Evolutionary conservation across 495 filamentous ascomycete species (phyloP).

Genomic region (Hypoxylon fuscum): DNA sequence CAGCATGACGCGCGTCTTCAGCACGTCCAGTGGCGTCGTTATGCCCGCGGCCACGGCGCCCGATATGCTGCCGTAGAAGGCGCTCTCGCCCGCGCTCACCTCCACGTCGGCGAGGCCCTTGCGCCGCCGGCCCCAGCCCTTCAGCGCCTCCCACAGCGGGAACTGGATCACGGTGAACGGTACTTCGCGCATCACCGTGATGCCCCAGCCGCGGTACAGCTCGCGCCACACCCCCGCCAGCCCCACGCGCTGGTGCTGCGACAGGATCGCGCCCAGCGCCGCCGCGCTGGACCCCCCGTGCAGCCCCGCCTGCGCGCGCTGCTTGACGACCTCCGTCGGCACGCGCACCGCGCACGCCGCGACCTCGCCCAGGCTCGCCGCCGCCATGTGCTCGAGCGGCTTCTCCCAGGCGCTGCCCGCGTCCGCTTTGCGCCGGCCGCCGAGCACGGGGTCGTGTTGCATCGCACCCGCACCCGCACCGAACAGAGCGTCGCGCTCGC

Average conservation of each 20-base stretch:
- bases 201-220: slow-evolving; percentile 87
- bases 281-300: slow-evolving; percentile 64
- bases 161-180: slow-evolving; percentile 98
- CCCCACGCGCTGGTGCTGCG: slow-evolving; percentile 54
- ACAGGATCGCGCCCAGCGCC: slow-evolving; percentile 76
- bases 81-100: slow-evolving; percentile 80
- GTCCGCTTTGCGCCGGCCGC: background rate
- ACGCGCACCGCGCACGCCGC: slow-evolving; percentile 93
- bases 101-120: slow-evolving; percentile 42
- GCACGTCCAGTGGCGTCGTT: slow-evolving; percentile 93
- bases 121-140: slow-evolving; percentile 60
- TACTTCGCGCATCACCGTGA: slow-evolving; percentile 95
- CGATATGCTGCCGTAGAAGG: slow-evolving; percentile 82
- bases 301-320: slow-evolving; percentile 89
- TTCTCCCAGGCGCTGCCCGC: slow-evolving; percentile 25
- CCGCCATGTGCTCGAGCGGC: slow-evolving; percentile 75
- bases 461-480: slow-evolving; percentile 48
- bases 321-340: slow-evolving; percentile 96
- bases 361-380: slow-evolving; percentile 89
- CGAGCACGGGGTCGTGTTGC: slow-evolving; percentile 15
- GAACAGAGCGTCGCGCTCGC: background rate
- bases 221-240: slow-evolving; percentile 73
- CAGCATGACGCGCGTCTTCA: slow-evolving; percentile 97
- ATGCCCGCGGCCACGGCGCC: slow-evolving; percentile 87
- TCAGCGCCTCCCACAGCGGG: slow-evolving; percentile 94